Evolutionary conservation across 2,329 filamentous ascomycete genomes (phyloP), one percentile per base, ranked within the genome.

Genomic region (Cladophialophora carrionii): DNA sequence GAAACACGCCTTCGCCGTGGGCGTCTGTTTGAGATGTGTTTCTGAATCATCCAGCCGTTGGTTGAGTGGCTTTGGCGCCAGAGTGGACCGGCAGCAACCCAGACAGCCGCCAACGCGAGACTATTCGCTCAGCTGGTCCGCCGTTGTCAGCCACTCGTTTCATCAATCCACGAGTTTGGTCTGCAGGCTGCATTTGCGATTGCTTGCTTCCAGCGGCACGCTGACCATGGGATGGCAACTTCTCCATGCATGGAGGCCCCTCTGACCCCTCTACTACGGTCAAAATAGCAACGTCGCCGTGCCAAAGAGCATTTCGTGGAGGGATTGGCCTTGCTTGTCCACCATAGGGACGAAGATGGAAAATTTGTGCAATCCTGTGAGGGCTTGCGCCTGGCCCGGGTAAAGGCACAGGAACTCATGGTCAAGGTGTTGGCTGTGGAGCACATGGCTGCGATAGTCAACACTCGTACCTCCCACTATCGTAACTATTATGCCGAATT

Each of bases 11-110:
- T 34, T 8, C 52, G 29, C 43, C 68, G 48, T 65, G 56, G 64
- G 68, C 70, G 68, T 58, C 61, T 70, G 70, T 71, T 71, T 70
- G 66, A 71, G 63, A 65, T 54, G 57, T 68, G 70, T 71, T 71
- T 71, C 61, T 64, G 62, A 68, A 65, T 61, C 48, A 22, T 48
- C 56, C 31, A 59, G 61, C 58, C 53, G 63, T 58, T 63, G 52
- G 65, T 29, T n/a, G 41, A 51, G 49, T 62, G 54, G 61, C 53
- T 62, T 54, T 65, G 61, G 66, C 66, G 66, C 66, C 63, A 58
- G 60, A 57, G 66, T 61, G 66, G 63, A 49, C 61, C 37, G 41
- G 56, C 51, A 52, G 48, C 43, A 61, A 34, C 55, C 60, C 56
- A 62, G 26, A 56, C 63, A 66, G 59, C 63, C 68, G 61, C 62